Evolutionary conservation across 208 protist genomes (phyloP).

Genomic region (Herpetomonas tarakana): DNA sequence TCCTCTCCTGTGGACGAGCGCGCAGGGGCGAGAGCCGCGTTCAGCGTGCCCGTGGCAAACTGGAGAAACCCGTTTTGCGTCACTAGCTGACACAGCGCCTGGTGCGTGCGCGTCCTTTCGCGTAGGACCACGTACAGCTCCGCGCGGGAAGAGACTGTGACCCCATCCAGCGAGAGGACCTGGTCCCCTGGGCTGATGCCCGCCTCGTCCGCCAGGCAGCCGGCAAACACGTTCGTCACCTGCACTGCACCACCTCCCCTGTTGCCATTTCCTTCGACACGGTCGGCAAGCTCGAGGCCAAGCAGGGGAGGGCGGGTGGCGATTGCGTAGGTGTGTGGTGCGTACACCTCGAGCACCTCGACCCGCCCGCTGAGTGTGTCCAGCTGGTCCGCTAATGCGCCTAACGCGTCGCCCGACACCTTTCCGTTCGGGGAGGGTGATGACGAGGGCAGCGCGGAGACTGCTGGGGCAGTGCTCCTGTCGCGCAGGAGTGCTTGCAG

Average conservation of each 20-base stretch:
- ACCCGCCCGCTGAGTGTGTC: conserved; percentile 29
- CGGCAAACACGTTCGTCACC: conserved; percentile 42
- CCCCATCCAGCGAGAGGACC: conserved; percentile 40
- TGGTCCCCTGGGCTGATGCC: conserved; percentile 49
- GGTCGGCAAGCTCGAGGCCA: conserved; percentile 58
- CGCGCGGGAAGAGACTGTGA: conserved; percentile 33
- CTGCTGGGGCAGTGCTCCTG: too few relatives aligned
- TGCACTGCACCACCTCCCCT: conserved; percentile 23
- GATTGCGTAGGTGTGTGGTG: conserved; percentile 46
- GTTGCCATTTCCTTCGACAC: not conserved
- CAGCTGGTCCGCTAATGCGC: conserved; percentile 7
- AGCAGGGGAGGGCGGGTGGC: conserved; percentile 47
- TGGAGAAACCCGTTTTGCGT: conserved; percentile 27
- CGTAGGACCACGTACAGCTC: conserved; percentile 52
- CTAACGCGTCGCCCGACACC: too few relatives aligned
- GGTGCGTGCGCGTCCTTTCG: conserved; percentile 41
- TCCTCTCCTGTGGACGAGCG: too few relatives aligned
- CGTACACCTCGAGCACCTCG: conserved; percentile 63
- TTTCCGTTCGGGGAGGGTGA: too few relatives aligned
- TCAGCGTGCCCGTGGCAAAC: too few relatives aligned
- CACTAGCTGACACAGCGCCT: conserved; percentile 34
- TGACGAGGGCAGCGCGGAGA: too few relatives aligned
- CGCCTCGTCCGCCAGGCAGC: conserved; percentile 36
- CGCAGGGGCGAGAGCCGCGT: too few relatives aligned
- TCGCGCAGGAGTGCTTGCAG: too few relatives aligned